phyloP scores from a whole-genome alignment of 495 filamentous ascomycete species.

The Penicillium roqueforti region DNA sequence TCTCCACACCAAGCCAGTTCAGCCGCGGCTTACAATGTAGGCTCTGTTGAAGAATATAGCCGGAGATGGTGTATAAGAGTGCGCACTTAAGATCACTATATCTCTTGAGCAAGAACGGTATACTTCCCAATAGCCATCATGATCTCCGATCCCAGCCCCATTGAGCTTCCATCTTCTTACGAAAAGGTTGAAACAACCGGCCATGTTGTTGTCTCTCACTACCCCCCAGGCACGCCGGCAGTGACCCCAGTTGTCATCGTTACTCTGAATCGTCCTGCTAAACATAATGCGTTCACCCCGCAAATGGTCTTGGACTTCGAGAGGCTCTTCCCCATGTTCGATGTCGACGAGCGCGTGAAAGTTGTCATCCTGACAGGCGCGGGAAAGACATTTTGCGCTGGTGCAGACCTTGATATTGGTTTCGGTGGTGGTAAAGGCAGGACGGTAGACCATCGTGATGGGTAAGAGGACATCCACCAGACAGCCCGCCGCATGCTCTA shows the following conservation, averaged over 20 bases:
- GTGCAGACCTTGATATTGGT: slow-evolving; percentile 59
- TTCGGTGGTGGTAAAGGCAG: slow-evolving; percentile 31
- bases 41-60: not conserved
- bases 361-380: slow-evolving; percentile 55
- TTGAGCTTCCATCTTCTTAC: slow-evolving; percentile 37
- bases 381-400: slow-evolving; percentile 61
- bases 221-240: slow-evolving; percentile 43
- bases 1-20: not conserved
- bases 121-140: slow-evolving; percentile 42
- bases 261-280: slow-evolving; percentile 53
- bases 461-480: slow-evolving; percentile 24
- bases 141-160: slow-evolving; percentile 41
- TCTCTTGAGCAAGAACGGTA: not conserved
- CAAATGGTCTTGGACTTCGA: slow-evolving; percentile 54
- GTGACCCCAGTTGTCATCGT: slow-evolving; percentile 55
- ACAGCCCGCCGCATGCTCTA: not conserved
- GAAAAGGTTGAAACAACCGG: slow-evolving; percentile 40
- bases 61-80: not conserved
- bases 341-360: slow-evolving; percentile 53
- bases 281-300: slow-evolving; percentile 60
- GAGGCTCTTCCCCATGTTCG: slow-evolving; percentile 50
- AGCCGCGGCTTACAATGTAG: not conserved
- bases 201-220: slow-evolving; percentile 52
- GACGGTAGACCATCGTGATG: slow-evolving; percentile 43
- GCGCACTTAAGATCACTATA: not conserved